A percentile compares a stretch with the other conserved stretches of the same genome.
phyloP scores from a whole-genome alignment of 495 filamentous ascomycete species.

The Aspergillus cristatus region DNA sequence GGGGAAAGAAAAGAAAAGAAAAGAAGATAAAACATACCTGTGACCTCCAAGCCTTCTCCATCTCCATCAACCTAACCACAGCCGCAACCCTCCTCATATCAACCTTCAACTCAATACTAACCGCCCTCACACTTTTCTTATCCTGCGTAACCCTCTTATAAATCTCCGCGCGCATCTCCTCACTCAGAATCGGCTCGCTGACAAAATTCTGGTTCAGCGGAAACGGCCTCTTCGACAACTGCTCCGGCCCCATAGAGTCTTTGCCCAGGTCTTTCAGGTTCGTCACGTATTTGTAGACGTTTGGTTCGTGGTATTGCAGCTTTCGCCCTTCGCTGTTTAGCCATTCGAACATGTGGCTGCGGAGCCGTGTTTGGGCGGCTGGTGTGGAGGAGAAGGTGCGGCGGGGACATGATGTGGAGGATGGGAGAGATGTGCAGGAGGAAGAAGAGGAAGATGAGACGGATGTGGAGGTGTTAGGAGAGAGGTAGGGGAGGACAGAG shows the following conservation, averaged over 20 bases:
- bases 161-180: constrained; percentile 65
- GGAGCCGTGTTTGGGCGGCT: constrained; percentile 35
- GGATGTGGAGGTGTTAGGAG: constrained; percentile 15
- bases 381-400: constrained; percentile 43
- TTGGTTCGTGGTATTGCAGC: constrained; percentile 47
- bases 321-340: constrained; percentile 47
- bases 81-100: constrained; percentile 84
- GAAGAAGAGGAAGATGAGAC: constrained; percentile 7
- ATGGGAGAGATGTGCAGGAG: constrained; percentile 3
- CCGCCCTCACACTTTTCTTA: constrained; percentile 61
- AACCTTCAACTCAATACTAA: constrained; percentile 68
- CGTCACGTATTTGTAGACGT: constrained; percentile 58
- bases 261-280: constrained; percentile 24
- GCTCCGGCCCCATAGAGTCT: constrained; percentile 11
- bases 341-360: constrained; percentile 59
- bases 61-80: constrained; percentile 74
- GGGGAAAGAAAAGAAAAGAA: constrained; percentile 11
- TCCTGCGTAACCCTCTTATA: constrained; percentile 54
- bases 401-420: constrained; percentile 15
- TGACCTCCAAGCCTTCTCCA: constrained; percentile 69
- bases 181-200: constrained; percentile 67
- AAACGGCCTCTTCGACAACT: constrained; percentile 45
- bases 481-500: constrained; percentile 30
- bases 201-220: constrained; percentile 64
- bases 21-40: constrained; percentile 49